These are phyloP conservation scores for Anthoceros angustus DNA, from an alignment of 225 moss, liverwort and hornwort genomes.

Conservation along the genomic window DNA sequence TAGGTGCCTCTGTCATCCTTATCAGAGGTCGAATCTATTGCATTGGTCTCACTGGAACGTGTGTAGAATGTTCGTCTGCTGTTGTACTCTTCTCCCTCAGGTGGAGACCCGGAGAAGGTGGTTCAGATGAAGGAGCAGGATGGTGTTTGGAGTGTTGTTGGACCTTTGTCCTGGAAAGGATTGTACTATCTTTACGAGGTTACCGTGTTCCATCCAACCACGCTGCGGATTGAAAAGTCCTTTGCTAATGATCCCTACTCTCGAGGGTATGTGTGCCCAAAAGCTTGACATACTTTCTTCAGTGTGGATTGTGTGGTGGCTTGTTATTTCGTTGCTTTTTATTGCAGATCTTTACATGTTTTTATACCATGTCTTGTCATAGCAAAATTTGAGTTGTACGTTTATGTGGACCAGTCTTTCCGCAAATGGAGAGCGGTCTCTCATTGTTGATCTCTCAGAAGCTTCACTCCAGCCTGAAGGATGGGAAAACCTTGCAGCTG, in stretches of 20 bases:
- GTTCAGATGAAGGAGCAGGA: conserved; percentile 51
- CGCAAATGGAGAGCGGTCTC: conserved; percentile 63
- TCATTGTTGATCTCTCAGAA: conserved; percentile 51
- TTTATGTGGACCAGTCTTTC: conserved; percentile 38
- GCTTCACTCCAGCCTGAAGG: conserved; percentile 50
- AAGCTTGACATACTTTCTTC: not conserved
- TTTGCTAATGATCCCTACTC: conserved; percentile 77
- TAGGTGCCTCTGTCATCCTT: not conserved
- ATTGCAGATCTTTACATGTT: not conserved
- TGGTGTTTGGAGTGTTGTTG: conserved; percentile 61
- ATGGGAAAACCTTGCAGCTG: conserved; percentile 41
- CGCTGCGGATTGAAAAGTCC: conserved; percentile 41
- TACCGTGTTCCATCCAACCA: conserved; percentile 70
- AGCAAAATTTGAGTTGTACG: not conserved
- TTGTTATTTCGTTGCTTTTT: too few relatives aligned
- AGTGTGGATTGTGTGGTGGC: not conserved
- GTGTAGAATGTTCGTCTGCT: conserved; percentile 56
- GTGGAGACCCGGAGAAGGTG: conserved; percentile 49
- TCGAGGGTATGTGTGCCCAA: conserved; percentile 34
- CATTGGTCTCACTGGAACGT: conserved; percentile 18
- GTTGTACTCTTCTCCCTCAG: conserved; percentile 53
- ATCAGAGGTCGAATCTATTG: too few relatives aligned
- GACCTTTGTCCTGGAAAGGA: conserved; percentile 62
- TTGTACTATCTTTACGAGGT: conserved; percentile 83
- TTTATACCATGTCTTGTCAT: not conserved